Evolutionary conservation across 129 eudicot genomes (phyloP), one percentile per base, ranked within the genome.

Genomic region (Sambucus nigra): DNA sequence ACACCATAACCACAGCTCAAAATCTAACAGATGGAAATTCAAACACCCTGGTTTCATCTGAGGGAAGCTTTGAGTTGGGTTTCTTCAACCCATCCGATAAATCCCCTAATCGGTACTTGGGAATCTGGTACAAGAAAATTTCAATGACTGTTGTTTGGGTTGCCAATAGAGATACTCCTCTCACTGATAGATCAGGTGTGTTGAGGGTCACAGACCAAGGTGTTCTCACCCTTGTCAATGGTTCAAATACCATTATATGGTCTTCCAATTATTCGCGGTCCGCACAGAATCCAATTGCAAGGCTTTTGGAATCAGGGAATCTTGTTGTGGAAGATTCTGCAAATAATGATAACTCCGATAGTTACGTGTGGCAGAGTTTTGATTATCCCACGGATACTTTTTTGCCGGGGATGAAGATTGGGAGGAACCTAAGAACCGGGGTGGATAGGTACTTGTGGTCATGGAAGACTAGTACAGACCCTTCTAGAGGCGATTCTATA

Each of bases 161-260:
- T 9, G 72, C 72, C 16, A 47, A 66, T 19, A 46, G 65, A 31
- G 65, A 56, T 18, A 18, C 21, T 18, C 72, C 72, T 5, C 62
- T 66, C 5, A 47, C 11, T 5, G 58, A 66, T 25, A 25, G 28
- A 15, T 46, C 57, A n/a, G 58, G 72, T 20, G 40, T 45, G 5
- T 28, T 66, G 9, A 56, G 25, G 17, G 2, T 66, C 28, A 55
- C 57, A 4, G 18, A 17, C 0, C 44, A 31, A 54, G 64, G 64
- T 1, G 33, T 14, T 23, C 65, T 66, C 15, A 11, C 31, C 25
- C 55, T 66, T 26, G 1, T 56, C 11, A 57, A 66, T 49, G 47
- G 39, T 7, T 11, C 45, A 5, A 47, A 32, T 12, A 17, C 19
- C 24, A 16, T 29, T 14, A 32, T 65, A 42, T 54, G 63, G 70